Evolutionary conservation across 2,329 filamentous ascomycete species (phyloP).

Genomic region (Tolypocladium ophioglossoides): DNA sequence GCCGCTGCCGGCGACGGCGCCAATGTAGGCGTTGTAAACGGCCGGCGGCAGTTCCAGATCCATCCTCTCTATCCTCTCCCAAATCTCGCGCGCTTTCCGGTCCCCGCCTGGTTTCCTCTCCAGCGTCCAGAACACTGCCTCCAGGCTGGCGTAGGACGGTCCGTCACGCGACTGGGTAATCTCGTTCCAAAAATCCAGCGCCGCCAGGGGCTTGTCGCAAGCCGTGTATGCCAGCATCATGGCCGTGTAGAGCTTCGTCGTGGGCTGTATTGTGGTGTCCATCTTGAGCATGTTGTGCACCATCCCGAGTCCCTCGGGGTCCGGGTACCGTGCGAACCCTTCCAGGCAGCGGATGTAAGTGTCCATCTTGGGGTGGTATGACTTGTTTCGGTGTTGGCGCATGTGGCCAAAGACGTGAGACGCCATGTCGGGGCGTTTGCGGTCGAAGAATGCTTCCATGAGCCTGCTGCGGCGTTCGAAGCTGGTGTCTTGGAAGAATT

Average conservation of each 20-base stretch:
- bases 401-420: constrained; percentile 85
- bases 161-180: constrained; percentile 80
- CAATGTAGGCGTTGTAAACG: constrained; percentile 69
- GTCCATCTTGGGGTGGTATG: constrained; percentile 56
- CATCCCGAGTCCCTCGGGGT: constrained; percentile 54
- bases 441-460: constrained; percentile 74
- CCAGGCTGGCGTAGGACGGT: constrained; percentile 69
- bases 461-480: constrained; percentile 55
- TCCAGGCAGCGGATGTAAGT: constrained; percentile 73
- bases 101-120: constrained; percentile 50
- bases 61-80: constrained; percentile 60
- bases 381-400: constrained; percentile 60
- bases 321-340: constrained; percentile 51
- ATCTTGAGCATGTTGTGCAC: constrained; percentile 93
- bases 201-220: constrained; percentile 53
- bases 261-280: constrained; percentile 68
- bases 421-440: constrained; percentile 73
- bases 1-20: constrained; percentile 63
- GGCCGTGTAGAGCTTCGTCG: constrained; percentile 68
- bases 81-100: constrained; percentile 54
- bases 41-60: constrained; percentile 66
- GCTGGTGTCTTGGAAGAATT: constrained; percentile 57
- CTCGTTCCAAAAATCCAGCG: constrained; percentile 72
- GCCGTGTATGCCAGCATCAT: constrained; percentile 78
- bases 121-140: constrained; percentile 71